phyloP scores from a whole-genome alignment of 176 grass and related monocot species.

The Juncus inflexus region DNA sequence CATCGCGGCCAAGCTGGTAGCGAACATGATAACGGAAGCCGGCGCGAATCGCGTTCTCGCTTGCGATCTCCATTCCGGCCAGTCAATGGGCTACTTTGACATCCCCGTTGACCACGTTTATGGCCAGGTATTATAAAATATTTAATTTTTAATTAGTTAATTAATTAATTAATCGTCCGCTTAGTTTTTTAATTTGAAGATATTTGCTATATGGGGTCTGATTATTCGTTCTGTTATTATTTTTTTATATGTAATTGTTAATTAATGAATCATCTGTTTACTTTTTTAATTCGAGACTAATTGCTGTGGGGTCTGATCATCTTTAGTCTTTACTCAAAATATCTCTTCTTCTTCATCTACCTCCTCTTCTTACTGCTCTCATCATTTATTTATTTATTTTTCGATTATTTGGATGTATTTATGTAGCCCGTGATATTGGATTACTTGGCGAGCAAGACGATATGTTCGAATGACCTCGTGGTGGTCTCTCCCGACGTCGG shows the following conservation, averaged over 20 bases:
- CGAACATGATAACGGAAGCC: slow-evolving; percentile 99
- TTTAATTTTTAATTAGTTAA: neutral
- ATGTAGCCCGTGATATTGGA: slow-evolving; percentile 93
- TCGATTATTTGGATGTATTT: slow-evolving; percentile 20
- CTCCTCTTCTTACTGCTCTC: neutral
- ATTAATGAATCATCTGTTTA: too few species aligned
- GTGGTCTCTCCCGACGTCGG: slow-evolving; percentile 97
- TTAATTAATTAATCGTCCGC: neutral
- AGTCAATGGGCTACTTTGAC: slow-evolving; percentile 98
- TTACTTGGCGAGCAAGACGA: slow-evolving; percentile 94
- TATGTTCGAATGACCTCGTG: slow-evolving; percentile 77
- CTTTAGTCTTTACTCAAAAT: too few species aligned
- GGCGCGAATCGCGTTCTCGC: slow-evolving; percentile 93
- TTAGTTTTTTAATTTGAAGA: slow-evolving; percentile 15
- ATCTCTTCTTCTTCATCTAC: too few species aligned
- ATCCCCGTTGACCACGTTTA: slow-evolving; percentile 99
- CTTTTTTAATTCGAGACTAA: too few species aligned
- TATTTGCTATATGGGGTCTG: slow-evolving; percentile 21
- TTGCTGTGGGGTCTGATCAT: too few species aligned
- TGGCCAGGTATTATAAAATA: slow-evolving; percentile 70
- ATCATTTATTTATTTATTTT: too few species aligned
- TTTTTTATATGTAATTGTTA: neutral
- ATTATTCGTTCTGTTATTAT: slow-evolving; percentile 15
- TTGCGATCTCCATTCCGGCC: slow-evolving; percentile 97
- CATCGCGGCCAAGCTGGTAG: slow-evolving; percentile 97